Evolutionary conservation across 331 rosid genomes (phyloP), one percentile per base, ranked within the genome.

Genomic region (Dryas integrifolia): DNA sequence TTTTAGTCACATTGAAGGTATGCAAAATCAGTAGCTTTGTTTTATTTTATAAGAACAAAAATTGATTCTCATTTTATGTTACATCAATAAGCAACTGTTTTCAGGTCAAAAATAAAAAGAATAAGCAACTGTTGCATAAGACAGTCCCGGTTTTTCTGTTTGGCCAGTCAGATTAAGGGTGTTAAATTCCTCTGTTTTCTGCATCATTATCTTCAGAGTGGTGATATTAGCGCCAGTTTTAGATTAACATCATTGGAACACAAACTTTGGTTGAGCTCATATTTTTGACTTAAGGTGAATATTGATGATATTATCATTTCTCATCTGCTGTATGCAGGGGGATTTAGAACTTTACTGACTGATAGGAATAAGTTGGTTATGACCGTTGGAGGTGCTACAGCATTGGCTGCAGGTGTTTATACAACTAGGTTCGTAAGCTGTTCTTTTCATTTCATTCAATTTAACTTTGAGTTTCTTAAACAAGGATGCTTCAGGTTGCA

Each of bases 351-450:
- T 70, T 81, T 95, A 58, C 83, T 95, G 82, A 95, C 92, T 7
- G 99, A 95, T 82, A 85, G 98, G 79, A 91, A 81, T 72, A 95
- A 88, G 88, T 86, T 95, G 86, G 44, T 95, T 63, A 85, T 95
- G 99, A 82, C 97, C 45, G 91, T 95, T 72, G 99, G 99, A 81
- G 99, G 99, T 85, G 98, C 86, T 72, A 95, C 99, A 41, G 99
- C 99, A 74, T 76, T 92, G 74, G 99, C 99, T 52, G 99, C 98
- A 8, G 99, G 99, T 65, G 92, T 95, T 79, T 95, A 95, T 84
- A 90, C 98, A 0, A 95, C 98, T 73, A 95, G 99, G 99, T 94
- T 74, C 47, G 61, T 76, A 11, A 57, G 47, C 65, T 81, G 50
- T 76, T 77, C 67, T 53, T 61, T 9, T 15, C 38, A 12, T 49